A percentile compares a stretch with the other conserved stretches of the same genome.
These are phyloP conservation scores for Jaltomata sinuosa DNA, from an alignment of 257 asterid species.

Conservation along the genomic window DNA sequence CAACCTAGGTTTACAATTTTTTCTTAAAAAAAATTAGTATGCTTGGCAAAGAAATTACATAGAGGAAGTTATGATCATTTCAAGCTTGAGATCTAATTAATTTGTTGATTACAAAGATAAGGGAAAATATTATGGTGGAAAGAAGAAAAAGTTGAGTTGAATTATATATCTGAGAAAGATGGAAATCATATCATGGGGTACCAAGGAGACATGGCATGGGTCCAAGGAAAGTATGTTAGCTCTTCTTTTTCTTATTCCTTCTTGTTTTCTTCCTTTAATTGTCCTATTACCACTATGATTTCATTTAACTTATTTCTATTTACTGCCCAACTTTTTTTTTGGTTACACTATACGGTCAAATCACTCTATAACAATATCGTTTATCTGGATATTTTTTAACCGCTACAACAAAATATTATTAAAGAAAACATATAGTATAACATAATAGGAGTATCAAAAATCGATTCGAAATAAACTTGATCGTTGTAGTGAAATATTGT, in stretches of 20 bases:
- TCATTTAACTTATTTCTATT: neutral
- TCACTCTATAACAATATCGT: neutral
- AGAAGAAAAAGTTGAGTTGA: neutral
- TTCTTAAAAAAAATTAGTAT: too few species aligned
- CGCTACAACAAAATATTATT: neutral
- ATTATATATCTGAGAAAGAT: neutral
- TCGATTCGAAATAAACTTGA: too few species aligned
- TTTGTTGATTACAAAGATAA: neutral
- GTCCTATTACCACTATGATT: neutral
- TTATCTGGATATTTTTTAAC: neutral
- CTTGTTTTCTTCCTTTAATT: conserved; percentile 2
- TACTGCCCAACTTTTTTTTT: neutral
- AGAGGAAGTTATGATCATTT: neutral
- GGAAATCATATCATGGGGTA: neutral
- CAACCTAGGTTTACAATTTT: neutral
- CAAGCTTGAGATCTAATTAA: neutral
- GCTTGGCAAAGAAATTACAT: neutral
- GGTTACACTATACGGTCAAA: neutral
- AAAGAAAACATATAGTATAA: neutral
- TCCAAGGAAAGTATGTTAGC: neutral
- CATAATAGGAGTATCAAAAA: too few species aligned
- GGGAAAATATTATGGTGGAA: neutral
- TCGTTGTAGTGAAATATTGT: neutral
- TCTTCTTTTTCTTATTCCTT: neutral
- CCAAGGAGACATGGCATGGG: neutral